These are phyloP conservation scores for Euphrasia confusa DNA, from an alignment of 257 asterid genomes.

Conservation along the genomic window DNA sequence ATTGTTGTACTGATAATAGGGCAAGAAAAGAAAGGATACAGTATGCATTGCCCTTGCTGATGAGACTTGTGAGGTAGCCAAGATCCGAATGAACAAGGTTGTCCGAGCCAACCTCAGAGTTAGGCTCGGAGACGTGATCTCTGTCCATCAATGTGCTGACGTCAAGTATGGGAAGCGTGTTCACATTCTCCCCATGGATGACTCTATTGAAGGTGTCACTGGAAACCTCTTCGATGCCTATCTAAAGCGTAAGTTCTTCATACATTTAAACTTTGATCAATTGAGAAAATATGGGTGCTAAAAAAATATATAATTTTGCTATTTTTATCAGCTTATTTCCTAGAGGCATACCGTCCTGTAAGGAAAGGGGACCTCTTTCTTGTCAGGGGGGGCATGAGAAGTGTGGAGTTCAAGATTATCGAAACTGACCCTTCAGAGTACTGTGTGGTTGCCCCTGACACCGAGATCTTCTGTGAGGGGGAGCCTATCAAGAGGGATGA, in stretches of 20 bases:
- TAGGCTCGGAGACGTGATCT: slow-evolving; percentile 66
- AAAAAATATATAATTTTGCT: slow-evolving; percentile 14
- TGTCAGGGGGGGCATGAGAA: slow-evolving; percentile 86
- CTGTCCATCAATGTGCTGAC: slow-evolving; percentile 64
- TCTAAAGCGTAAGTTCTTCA: slow-evolving; percentile 52
- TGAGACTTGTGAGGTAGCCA: slow-evolving; percentile 58
- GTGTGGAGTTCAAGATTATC: slow-evolving; percentile 69
- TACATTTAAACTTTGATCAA: background rate
- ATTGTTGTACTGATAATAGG: slow-evolving; percentile 26
- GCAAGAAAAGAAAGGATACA: slow-evolving; percentile 65
- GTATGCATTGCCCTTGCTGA: slow-evolving; percentile 67
- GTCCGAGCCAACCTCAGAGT: slow-evolving; percentile 59
- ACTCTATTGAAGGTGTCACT: slow-evolving; percentile 69
- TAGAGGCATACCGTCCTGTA: slow-evolving; percentile 77
- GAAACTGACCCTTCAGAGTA: slow-evolving; percentile 79
- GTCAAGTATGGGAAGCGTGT: slow-evolving; percentile 56
- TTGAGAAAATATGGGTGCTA: slow-evolving; percentile 11
- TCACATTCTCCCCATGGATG: slow-evolving; percentile 54
- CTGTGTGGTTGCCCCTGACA: slow-evolving; percentile 84
- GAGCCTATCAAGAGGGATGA: slow-evolving; percentile 78
- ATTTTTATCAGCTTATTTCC: slow-evolving; percentile 53
- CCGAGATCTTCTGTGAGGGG: slow-evolving; percentile 85
- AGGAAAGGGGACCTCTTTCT: slow-evolving; percentile 79
- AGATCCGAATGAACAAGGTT: slow-evolving; percentile 71
- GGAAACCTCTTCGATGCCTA: slow-evolving; percentile 62